Evolutionary conservation across 768 basidiomycete genomes (phyloP).

Genomic region (Phylloporus sp.): DNA sequence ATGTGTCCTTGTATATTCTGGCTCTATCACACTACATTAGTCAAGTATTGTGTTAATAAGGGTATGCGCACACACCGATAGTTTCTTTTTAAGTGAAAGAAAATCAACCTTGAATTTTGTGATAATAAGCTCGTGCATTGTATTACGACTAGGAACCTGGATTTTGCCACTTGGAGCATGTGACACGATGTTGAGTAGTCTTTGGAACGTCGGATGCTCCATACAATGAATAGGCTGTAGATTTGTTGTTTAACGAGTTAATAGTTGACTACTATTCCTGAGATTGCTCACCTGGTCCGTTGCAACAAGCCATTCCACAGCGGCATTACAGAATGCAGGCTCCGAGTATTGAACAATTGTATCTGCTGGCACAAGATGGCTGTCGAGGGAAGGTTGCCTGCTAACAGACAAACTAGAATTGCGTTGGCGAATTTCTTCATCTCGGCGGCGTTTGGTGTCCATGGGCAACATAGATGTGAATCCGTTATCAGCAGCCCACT

Average conservation of each 20-base stretch:
- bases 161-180: neutral
- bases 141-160: neutral
- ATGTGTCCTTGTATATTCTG: constrained; percentile 4
- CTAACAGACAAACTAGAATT: neutral
- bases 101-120: constrained; percentile 5
- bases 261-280: neutral
- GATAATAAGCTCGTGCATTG: neutral
- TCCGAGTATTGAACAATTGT: neutral
- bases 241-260: neutral
- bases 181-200: neutral
- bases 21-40: neutral
- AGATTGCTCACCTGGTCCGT: neutral
- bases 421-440: neutral
- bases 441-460: neutral
- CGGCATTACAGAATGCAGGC: neutral
- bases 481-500: constrained; percentile 1
- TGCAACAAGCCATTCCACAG: neutral
- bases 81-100: constrained; percentile 3
- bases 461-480: constrained; percentile 1
- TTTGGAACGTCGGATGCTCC: constrained; percentile 1
- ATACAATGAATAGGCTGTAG: constrained; percentile 4
- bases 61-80: neutral
- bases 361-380: neutral
- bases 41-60: neutral
- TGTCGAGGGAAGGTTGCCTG: neutral